phyloP scores from a whole-genome alignment of 2,329 filamentous ascomycete species.

The Verticillium isaacii region DNA sequence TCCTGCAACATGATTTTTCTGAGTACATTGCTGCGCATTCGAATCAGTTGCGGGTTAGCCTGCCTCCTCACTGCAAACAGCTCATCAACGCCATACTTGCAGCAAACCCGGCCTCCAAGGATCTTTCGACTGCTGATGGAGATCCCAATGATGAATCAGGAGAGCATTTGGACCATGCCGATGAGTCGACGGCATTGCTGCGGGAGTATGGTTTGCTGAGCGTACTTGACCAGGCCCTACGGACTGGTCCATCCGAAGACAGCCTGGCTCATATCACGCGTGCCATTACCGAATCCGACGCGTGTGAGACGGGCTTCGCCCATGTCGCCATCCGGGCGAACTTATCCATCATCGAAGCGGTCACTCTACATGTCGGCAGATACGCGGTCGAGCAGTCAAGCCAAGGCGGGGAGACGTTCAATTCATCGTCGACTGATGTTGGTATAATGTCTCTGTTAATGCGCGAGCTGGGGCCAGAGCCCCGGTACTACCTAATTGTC shows the following conservation, averaged over 20 bases:
- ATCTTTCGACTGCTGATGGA: background rate
- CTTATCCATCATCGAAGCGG: conserved; percentile 67
- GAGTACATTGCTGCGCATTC: conserved; percentile 90
- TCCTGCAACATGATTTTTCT: conserved; percentile 90
- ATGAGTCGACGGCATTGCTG: conserved; percentile 55
- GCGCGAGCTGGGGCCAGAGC: conserved; percentile 69
- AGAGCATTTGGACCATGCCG: conserved; percentile 59
- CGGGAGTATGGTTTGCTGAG: conserved; percentile 51
- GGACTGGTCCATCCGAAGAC: conserved; percentile 63
- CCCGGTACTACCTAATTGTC: conserved; percentile 77
- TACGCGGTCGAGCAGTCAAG: conserved; percentile 59
- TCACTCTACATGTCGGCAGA: conserved; percentile 78
- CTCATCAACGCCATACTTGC: conserved; percentile 84
- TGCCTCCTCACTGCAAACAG: conserved; percentile 81
- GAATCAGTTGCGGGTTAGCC: conserved; percentile 71
- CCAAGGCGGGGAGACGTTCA: conserved; percentile 59
- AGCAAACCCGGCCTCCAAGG: conserved; percentile 59
- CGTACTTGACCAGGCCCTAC: conserved; percentile 54
- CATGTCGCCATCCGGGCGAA: conserved; percentile 66
- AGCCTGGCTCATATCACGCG: conserved; percentile 72
- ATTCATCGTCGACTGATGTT: conserved; percentile 60
- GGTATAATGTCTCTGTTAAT: conserved; percentile 72
- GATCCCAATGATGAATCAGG: conserved; percentile 58
- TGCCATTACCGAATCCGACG: conserved; percentile 58
- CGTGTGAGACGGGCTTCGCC: conserved; percentile 59